These are phyloP conservation scores for Trichomonas gallinae DNA, from an alignment of 208 protist species.

Conservation along the genomic window DNA sequence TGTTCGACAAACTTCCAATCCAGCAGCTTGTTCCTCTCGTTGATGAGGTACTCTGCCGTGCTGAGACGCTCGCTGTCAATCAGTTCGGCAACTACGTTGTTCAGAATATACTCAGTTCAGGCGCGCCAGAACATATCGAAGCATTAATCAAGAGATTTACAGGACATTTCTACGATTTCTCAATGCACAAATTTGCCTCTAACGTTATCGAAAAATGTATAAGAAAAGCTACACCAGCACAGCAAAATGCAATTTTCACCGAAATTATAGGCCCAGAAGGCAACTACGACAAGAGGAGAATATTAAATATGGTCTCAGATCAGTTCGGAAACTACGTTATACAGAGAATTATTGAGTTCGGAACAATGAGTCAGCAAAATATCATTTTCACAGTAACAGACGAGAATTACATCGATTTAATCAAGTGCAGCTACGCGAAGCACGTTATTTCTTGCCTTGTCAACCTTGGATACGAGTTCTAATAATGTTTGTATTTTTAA, in stretches of 20 bases:
- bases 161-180: constrained; percentile 24
- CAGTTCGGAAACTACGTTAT: constrained; percentile 37
- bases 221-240: not conserved
- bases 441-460: not conserved
- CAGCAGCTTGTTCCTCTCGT: not conserved
- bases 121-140: not conserved
- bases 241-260: constrained; percentile 1
- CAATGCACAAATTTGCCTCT: constrained; percentile 32
- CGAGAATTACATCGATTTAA: not conserved
- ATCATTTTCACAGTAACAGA: not conserved
- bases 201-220: constrained; percentile 35
- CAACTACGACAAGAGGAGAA: not conserved
- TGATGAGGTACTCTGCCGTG: not conserved
- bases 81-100: constrained; percentile 37
- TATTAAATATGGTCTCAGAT: constrained; percentile 25
- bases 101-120: constrained; percentile 12
- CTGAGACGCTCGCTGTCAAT: not conserved
- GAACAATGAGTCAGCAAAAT: constrained; percentile 9
- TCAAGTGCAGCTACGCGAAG: not conserved
- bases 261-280: not conserved
- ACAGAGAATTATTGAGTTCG: constrained; percentile 28
- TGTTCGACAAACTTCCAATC: not conserved
- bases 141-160: constrained; percentile 20
- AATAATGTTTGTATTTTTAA: not conserved
- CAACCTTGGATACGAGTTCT: not conserved